Conservation (phyloP, 768 basidiomycete species). For the Leccinum disarticulatum region DNA sequence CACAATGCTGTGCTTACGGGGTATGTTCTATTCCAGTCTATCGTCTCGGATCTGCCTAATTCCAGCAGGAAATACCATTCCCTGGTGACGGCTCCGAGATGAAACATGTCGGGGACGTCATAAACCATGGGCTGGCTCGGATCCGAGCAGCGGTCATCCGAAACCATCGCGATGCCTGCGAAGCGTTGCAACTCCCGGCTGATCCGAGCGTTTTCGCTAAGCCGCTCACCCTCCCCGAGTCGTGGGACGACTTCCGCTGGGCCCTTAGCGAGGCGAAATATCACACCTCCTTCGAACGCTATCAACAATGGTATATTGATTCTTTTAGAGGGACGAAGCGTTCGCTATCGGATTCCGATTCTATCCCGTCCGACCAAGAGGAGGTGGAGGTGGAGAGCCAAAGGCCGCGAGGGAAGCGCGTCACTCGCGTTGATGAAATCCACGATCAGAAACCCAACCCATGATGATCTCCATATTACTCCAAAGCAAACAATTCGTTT, state of each 20-base stretch:
- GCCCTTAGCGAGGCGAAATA: background rate
- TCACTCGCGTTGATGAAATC: background rate
- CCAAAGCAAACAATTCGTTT: too few relatives aligned
- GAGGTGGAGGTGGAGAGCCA: background rate
- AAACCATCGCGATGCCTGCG: background rate
- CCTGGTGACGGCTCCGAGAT: background rate
- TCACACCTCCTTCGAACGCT: background rate
- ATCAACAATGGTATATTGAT: background rate
- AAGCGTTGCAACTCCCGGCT: background rate
- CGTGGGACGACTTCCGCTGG: background rate
- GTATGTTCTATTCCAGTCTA: background rate
- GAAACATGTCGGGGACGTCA: background rate
- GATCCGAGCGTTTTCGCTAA: background rate
- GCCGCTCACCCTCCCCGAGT: background rate
- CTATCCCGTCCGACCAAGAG: background rate
- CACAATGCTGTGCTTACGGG: background rate
- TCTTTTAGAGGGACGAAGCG: background rate
- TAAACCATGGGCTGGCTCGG: background rate
- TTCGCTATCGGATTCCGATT: background rate
- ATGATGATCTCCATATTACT: too few relatives aligned
- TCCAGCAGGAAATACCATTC: background rate
- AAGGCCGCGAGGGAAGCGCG: background rate
- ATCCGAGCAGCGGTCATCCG: background rate
- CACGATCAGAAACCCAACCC: background rate
- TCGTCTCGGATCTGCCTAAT: background rate